Percentiles rank a stretch among this genome's conserved stretches.
Conservation (phyloP, 2,329 filamentous ascomycete genomes). For the Teratosphaeria gauchensis region DNA sequence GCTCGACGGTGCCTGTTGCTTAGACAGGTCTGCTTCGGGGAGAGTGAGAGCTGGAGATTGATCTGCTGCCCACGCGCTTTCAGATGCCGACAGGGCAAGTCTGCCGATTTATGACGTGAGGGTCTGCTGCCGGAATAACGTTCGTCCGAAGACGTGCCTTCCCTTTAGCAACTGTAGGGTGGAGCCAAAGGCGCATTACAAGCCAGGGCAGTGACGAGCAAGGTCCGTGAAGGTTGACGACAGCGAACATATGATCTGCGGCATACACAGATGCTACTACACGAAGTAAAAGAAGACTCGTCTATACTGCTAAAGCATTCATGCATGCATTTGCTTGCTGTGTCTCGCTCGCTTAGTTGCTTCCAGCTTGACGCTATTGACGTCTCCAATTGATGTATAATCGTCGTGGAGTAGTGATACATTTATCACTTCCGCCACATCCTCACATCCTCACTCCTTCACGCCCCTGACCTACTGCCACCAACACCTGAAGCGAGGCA, state of each 20-base stretch:
- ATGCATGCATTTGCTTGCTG: neutral
- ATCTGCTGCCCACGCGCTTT: neutral
- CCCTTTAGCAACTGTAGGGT: no score
- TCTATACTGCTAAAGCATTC: neutral
- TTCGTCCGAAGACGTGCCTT: no score
- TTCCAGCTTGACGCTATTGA: neutral
- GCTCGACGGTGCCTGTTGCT: neutral
- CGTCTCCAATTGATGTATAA: neutral
- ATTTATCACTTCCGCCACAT: no score
- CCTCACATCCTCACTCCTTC: no score
- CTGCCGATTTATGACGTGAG: neutral
- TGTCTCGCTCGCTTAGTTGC: neutral
- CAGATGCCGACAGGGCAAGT: constrained; percentile 1
- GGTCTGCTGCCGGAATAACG: no score
- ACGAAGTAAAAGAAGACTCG: neutral
- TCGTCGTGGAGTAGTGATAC: neutral
- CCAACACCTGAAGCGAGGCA: no score
- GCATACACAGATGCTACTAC: neutral
- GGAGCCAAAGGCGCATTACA: no score
- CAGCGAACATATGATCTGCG: neutral
- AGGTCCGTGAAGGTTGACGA: no score
- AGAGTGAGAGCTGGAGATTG: neutral
- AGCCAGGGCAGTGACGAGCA: no score
- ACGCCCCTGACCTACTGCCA: no score
- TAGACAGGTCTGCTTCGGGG: neutral